Base-by-base conservation (phyloP, 2,329 filamentous ascomycete species). In the Exophiala oligosperma region DNA sequence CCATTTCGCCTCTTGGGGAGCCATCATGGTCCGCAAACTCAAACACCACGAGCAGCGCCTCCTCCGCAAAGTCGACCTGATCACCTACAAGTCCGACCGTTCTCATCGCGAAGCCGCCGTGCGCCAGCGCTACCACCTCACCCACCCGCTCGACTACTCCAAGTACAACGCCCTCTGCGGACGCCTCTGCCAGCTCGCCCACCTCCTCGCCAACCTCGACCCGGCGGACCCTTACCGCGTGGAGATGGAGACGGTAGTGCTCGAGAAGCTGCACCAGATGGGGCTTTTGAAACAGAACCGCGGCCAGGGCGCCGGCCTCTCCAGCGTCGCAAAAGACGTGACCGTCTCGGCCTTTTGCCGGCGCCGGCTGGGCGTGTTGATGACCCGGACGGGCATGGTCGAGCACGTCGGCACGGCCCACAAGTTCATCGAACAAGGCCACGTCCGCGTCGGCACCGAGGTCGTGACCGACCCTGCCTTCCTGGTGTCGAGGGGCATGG, bases 11-110 rank as follows among this genome's bases (percentile, higher is more conserved):
- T 17, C 17, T 17, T 17, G 17, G 17, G 17, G 17, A 6, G 8
- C 53, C 68, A 78, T 67, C 57, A 97, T 97, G 94, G 91, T 96
- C 67, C 89, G 94, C 69, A 92, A 96, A 80, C 86, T 99, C 72
- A 97, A 97, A 78, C 85, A 96, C 77, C 93, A 97, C 77, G 94
- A 99, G 86, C 86, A 94, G 73, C 95, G 94, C 67, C 89, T 97
- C 72, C 85, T 97, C 65, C 82, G 84, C 69, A 93, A 93, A 72
- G 92, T 94, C 76, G 92, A 99, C 78, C 96, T 99, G 77, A 87
- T 92, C 73, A 94, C 89, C 71, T 96, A 93, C 82, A 94, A 94
- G 76, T 87, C 87, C 70, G 92, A 97, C 70, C 54, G 52, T 21
- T 82, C 85, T 68, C 94, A 99, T 78, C 88, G 93, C 73, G 90